Evolutionary conservation across 139 green algal species (phyloP), one percentile per base, ranked within the genome.

Genomic region (Picochlorum costavermella): DNA sequence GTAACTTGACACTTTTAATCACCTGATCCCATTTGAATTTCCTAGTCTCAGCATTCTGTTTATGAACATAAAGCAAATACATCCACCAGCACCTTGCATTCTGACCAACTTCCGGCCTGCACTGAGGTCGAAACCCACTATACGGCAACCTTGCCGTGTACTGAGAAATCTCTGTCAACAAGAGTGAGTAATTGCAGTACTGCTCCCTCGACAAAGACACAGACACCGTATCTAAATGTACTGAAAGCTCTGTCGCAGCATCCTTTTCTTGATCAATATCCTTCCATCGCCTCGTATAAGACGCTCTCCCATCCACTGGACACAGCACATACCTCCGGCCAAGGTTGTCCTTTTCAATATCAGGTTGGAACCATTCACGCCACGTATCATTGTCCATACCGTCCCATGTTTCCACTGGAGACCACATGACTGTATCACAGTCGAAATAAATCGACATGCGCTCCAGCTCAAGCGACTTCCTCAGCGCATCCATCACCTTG

Each of bases 381-480:
- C 88, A 95, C 10, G 85, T 64, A 4, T 65, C 50, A 0, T n/a
- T 49, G 25, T 49, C 61, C 56, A 94, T 59, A 2, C 68, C 36
- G 4, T 46, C 40, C 84, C 88, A 95, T 23, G 28, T 30, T 17
- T 62, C 55, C 51, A 65, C 29, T 1, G 76, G 75, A 14, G 72
- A 23, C 78, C 86, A 75, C 6, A 78, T 59, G 11, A 73, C 46
- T 2, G 48, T 37, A 33, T 79, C 81, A 17, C 84, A 82, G 56
- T 95, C 88, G 80, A 94, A 92, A 74, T 95, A 95, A 2, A 88
- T 10, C 5, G 75, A 73, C 45, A 93, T 74, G 29, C 81, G 72
- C 17, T 64, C 53, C 40, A 95, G 76, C 17, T 69, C 28, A 17
- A 88, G 70, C 4, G 83, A 72, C 80, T 97, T 97, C 44, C 91